phyloP scores from a whole-genome alignment of 2,329 filamentous ascomycete genomes.

The Trichoderma hamatum region DNA sequence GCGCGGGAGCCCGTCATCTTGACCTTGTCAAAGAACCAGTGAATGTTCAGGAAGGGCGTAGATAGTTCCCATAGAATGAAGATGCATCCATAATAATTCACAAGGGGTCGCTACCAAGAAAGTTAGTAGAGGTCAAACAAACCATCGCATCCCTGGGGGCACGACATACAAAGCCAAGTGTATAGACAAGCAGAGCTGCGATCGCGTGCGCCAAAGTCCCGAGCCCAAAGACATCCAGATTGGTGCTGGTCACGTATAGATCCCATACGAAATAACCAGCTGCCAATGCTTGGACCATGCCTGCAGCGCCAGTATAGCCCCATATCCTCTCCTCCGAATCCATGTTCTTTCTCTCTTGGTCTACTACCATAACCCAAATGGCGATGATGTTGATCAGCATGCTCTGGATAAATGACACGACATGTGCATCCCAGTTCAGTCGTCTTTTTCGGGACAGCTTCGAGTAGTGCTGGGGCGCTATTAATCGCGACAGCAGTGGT shows the following conservation, averaged over 20 bases:
- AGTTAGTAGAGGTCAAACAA: slow-evolving; percentile 16
- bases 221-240: slow-evolving; percentile 73
- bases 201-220: slow-evolving; percentile 78
- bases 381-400: slow-evolving; percentile 71
- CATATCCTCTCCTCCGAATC: slow-evolving; percentile 70
- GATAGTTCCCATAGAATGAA: slow-evolving; percentile 90
- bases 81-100: slow-evolving; percentile 78
- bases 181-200: slow-evolving; percentile 73
- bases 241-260: slow-evolving; percentile 66
- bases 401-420: slow-evolving; percentile 81
- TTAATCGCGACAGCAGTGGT: slow-evolving; percentile 62
- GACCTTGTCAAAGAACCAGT: slow-evolving; percentile 92
- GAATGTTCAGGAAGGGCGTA: slow-evolving; percentile 81
- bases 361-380: slow-evolving; percentile 71
- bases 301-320: slow-evolving; percentile 73
- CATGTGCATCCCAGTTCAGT: slow-evolving; percentile 83
- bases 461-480: slow-evolving; percentile 67
- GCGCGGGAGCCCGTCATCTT: slow-evolving; percentile 73
- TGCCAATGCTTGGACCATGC: slow-evolving; percentile 75
- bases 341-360: slow-evolving; percentile 69
- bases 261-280: slow-evolving; percentile 87
- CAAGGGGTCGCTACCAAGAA: slow-evolving; percentile 68
- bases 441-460: slow-evolving; percentile 64
- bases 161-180: slow-evolving; percentile 74
- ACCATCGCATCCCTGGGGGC: not conserved